Conservation (phyloP, 148 eudicot species). For the Chenopodium album region DNA sequence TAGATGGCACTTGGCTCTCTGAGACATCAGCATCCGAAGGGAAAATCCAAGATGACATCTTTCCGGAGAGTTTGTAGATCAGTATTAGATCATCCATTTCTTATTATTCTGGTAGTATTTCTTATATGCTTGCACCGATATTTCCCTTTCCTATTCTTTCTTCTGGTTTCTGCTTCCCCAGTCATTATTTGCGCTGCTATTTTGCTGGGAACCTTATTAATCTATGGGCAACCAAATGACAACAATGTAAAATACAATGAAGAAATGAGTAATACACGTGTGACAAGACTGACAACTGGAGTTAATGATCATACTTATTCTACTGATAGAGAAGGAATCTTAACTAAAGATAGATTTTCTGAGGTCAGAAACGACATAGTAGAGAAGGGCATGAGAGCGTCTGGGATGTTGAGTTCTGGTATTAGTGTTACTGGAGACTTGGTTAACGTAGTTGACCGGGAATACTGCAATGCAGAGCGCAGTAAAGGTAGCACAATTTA, state of each 20-base stretch:
- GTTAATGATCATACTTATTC: slow-evolving; percentile 16
- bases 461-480: neutral
- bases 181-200: slow-evolving; percentile 47
- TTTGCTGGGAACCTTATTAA: slow-evolving; percentile 48
- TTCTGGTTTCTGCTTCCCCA: slow-evolving; percentile 58
- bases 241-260: slow-evolving; percentile 27
- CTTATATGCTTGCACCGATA: slow-evolving; percentile 38
- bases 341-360: slow-evolving; percentile 27
- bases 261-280: slow-evolving; percentile 16
- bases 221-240: slow-evolving; percentile 45
- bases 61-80: slow-evolving; percentile 35
- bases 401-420: slow-evolving; percentile 16
- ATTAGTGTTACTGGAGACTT: slow-evolving; percentile 16
- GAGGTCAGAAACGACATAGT: slow-evolving; percentile 32
- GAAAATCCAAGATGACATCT: slow-evolving; percentile 26
- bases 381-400: slow-evolving; percentile 34
- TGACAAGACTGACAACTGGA: slow-evolving; percentile 11
- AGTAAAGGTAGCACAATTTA: slow-evolving; percentile 3
- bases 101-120: slow-evolving; percentile 31
- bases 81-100: slow-evolving; percentile 45
- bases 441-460: neutral
- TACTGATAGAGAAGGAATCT: slow-evolving; percentile 33
- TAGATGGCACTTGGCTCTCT: slow-evolving; percentile 39
- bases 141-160: slow-evolving; percentile 50
- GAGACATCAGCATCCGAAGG: slow-evolving; percentile 27